A percentile compares a stretch with the other conserved stretches of the same genome.
These are phyloP conservation scores for Alternaria dauci DNA, from an alignment of 2,329 filamentous ascomycete species.

Conservation along the genomic window DNA sequence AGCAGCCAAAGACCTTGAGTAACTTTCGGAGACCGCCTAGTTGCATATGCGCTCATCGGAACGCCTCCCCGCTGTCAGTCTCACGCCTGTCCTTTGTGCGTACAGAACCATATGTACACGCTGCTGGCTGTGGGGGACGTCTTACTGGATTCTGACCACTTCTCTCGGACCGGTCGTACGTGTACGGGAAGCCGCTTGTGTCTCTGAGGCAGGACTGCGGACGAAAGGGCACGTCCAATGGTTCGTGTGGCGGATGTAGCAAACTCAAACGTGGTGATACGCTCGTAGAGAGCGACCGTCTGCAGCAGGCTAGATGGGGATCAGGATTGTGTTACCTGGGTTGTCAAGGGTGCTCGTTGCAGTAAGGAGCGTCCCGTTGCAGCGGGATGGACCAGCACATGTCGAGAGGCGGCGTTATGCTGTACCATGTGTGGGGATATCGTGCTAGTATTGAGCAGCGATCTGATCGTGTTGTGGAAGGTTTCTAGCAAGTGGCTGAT, in stretches of 20 bases:
- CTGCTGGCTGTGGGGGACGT: slow-evolving; percentile 4
- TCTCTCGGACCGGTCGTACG: slow-evolving; percentile 17
- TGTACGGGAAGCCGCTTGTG: slow-evolving; percentile 19
- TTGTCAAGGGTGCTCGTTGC: slow-evolving; percentile 11
- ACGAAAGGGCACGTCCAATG: slow-evolving; percentile 2
- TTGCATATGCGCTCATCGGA: slow-evolving; percentile 18
- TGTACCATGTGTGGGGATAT: slow-evolving; percentile 39
- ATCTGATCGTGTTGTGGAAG: slow-evolving; percentile 29
- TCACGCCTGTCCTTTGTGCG: slow-evolving; percentile 12
- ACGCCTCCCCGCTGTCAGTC: slow-evolving; percentile 25
- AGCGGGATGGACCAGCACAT: slow-evolving; percentile 23
- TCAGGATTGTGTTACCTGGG: slow-evolving; percentile 12
- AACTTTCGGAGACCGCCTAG: slow-evolving; percentile 4
- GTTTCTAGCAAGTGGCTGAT: slow-evolving; percentile 26
- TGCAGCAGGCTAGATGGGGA: slow-evolving; percentile 19
- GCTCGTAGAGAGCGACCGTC: not conserved
- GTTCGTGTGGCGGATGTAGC: slow-evolving; percentile 18
- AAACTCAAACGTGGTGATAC: slow-evolving; percentile 24
- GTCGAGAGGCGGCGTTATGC: slow-evolving; percentile 36
- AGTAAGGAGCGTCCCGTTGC: slow-evolving; percentile 20
- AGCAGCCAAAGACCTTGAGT: slow-evolving; percentile 5
- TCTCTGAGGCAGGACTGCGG: slow-evolving; percentile 1
- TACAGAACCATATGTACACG: slow-evolving; percentile 5
- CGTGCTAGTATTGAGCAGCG: slow-evolving; percentile 25
- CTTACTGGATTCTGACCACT: slow-evolving; percentile 3